phyloP scores from a whole-genome alignment of 1,284 basidiomycete genomes.

The Moniliophthora roreri region DNA sequence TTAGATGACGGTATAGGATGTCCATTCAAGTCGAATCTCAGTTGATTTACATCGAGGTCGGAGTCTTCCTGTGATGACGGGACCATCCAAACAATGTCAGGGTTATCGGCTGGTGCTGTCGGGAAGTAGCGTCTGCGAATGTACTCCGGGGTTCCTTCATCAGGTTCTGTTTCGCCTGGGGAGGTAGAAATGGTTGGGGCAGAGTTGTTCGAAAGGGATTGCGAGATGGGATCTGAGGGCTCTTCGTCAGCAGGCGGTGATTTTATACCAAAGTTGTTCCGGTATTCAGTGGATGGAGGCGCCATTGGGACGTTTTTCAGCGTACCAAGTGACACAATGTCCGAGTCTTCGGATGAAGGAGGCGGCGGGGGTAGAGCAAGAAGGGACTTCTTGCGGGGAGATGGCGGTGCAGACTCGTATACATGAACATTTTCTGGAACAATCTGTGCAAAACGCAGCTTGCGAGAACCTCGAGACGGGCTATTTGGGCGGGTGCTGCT shows the following conservation, averaged over 20 bases:
- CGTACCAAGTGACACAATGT: constrained; percentile 9
- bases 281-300: not conserved
- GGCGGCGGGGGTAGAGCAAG: constrained; percentile 53
- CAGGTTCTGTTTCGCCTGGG: constrained; percentile 35
- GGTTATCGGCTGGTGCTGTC: constrained; percentile 62
- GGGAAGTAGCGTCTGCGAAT: constrained; percentile 89
- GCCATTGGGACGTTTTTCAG: not conserved
- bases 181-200: too few species aligned
- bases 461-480: constrained; percentile 41
- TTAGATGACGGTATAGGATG: constrained; percentile 54
- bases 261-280: not conserved
- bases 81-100: constrained; percentile 77
- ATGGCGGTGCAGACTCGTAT: constrained; percentile 76
- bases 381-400: constrained; percentile 54
- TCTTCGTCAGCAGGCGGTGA: not conserved
- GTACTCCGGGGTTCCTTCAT: constrained; percentile 78
- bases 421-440: constrained; percentile 59
- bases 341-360: constrained; percentile 46
- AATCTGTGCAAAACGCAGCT: constrained; percentile 46
- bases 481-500: constrained; percentile 35
- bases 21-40: constrained; percentile 79
- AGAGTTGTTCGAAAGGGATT: not conserved
- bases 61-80: constrained; percentile 17
- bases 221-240: not conserved
- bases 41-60: constrained; percentile 14